These are phyloP conservation scores for Tetragonia tetragonoides DNA, from an alignment of 148 eudicot genomes.

Conservation along the genomic window DNA sequence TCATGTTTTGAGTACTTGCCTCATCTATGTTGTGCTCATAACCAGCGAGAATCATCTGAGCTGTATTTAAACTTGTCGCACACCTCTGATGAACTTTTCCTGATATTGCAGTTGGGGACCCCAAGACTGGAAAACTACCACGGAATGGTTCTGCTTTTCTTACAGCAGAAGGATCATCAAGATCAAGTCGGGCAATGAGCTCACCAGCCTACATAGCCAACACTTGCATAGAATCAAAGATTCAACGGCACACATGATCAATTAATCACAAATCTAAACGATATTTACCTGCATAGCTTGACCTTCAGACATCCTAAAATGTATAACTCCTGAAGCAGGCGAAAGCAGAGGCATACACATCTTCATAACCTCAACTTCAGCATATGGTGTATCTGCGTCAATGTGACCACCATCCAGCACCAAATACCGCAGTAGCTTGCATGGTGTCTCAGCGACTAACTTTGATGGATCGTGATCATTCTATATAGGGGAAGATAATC, in stretches of 20 bases:
- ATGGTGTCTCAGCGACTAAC: constrained; percentile 95
- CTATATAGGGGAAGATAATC: constrained; percentile 34
- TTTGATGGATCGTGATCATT: constrained; percentile 99
- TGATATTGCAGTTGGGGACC: constrained; percentile 90
- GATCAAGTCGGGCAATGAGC: constrained; percentile 87
- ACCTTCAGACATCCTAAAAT: constrained; percentile 88
- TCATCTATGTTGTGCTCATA: constrained; percentile 92
- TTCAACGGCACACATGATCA: neutral
- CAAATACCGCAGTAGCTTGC: constrained; percentile 87
- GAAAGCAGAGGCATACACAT: constrained; percentile 99
- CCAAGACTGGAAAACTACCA: constrained; percentile 81
- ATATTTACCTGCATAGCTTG: constrained; percentile 96
- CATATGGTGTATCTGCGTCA: constrained; percentile 95
- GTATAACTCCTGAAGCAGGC: constrained; percentile 88
- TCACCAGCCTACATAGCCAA: constrained; percentile 77
- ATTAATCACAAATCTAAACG: neutral
- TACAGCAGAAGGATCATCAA: constrained; percentile 99
- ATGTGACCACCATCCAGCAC: constrained; percentile 84
- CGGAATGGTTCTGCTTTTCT: constrained; percentile 97
- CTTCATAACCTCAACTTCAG: constrained; percentile 99
- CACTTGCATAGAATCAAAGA: constrained; percentile 6
- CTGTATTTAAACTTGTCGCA: constrained; percentile 87
- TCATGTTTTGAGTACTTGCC: constrained; percentile 43
- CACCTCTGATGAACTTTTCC: constrained; percentile 99
- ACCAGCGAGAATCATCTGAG: constrained; percentile 94